Base-by-base conservation (phyloP, 305 asterid species). In the Rubia tinctorum region DNA sequence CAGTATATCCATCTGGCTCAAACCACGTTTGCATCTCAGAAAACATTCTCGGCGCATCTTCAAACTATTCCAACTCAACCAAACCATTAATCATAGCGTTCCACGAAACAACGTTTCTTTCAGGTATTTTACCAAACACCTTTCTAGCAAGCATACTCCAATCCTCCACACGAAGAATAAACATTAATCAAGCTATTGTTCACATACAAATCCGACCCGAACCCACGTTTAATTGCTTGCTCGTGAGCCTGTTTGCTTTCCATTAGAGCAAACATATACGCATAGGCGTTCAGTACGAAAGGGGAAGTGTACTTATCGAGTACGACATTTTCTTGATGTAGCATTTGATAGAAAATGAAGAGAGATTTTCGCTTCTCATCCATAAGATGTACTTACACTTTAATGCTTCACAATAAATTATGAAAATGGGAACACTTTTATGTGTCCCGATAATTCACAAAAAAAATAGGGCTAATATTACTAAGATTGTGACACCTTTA, bases 261-360 rank as follows among this genome's bases (percentile, higher is more conserved):
- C 39, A 56, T 73, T 59, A 82, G 60, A 23, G 86, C 86, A 81
- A 89, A 91, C 44, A 87, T 74, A 75, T 87, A 88, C 58, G 88
- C 93, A 68, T 95, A 89, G 15, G 92, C 89, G 66, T 89, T 93
- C 0, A 91, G 86, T 75, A 91, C 95, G 72, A 91, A 89, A 0
- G 97, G 90, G 71, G 84, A 89, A 8, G 98, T 88, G 40, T 89
- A 90, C 71, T 93, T 91, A 73, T 93, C 98, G 17, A 96, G 97
- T 45, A 65, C 63, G 39, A 86, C 78, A 74, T 10, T 25, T 69
- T 64, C 87, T 37, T 65, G 82, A 34, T 69, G 47, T 53, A 91
- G 72, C 83, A 93, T 80, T 47, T 82, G 53, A 11, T 60, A 62
- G 69, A 89, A 93, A 44, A 85, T 64, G 25, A 73, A 13, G 73